These are phyloP conservation scores for Phytophthora ohioensis DNA, from an alignment of 352 stramenopile genomes.

Conservation along the genomic window DNA sequence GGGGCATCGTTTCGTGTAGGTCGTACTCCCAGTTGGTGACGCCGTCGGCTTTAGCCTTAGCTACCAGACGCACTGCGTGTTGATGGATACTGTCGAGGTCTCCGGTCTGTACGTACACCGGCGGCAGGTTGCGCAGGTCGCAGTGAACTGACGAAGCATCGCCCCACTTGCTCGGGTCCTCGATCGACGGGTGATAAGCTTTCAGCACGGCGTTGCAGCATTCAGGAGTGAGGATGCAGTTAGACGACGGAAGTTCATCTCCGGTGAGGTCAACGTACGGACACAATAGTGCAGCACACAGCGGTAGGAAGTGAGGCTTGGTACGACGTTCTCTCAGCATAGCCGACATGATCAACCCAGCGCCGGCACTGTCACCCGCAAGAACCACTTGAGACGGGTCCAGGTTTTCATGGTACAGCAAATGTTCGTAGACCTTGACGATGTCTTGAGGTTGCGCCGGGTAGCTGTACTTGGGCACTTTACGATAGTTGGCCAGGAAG, in stretches of 20 bases:
- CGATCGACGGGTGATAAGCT: constrained; percentile 34
- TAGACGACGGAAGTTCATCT: constrained; percentile 28
- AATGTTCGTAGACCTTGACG: constrained; percentile 52
- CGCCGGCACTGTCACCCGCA: constrained; percentile 55
- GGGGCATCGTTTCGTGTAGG: constrained; percentile 44
- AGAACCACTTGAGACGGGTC: constrained; percentile 51
- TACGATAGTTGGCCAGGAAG: constrained; percentile 61
- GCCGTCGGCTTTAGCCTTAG: constrained; percentile 46
- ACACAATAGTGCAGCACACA: constrained; percentile 45
- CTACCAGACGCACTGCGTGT: constrained; percentile 41
- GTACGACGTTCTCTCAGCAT: constrained; percentile 46
- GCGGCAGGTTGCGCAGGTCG: constrained; percentile 47
- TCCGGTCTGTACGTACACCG: constrained; percentile 51
- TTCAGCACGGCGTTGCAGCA: constrained; percentile 30
- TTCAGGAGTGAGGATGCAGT: constrained; percentile 46
- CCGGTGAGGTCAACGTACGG: constrained; percentile 45
- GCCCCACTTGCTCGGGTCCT: constrained; percentile 42
- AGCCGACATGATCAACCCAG: constrained; percentile 49
- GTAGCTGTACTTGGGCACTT: constrained; percentile 56
- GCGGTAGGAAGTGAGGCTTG: constrained; percentile 30
- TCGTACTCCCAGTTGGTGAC: constrained; percentile 52
- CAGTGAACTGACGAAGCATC: constrained; percentile 55
- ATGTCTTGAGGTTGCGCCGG: constrained; percentile 49
- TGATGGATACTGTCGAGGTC: constrained; percentile 46
- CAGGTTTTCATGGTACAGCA: constrained; percentile 45